Base-by-base conservation (phyloP, 108 stramenopile species). In the Cyclotella choctawhatcheeana region DNA sequence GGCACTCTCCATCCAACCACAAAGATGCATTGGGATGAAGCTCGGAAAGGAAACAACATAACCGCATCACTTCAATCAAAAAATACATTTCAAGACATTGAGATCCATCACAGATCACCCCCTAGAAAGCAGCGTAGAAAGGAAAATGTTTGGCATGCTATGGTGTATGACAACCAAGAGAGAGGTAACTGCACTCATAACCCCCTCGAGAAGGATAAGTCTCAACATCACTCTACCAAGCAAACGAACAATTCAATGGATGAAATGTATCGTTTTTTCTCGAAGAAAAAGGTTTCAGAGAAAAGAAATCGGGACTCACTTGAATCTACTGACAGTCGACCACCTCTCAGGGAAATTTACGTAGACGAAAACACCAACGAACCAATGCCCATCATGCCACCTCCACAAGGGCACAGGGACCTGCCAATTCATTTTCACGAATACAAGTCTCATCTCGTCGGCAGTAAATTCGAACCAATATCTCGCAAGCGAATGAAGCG, bases 361-460 rank as follows among this genome's bases (percentile, higher is more conserved):
- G 50, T 73, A 8, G 71, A 48, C 24, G 69, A 45, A 37, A 50
- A 76, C 33, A 31, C 30, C 6, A 44, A 32, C 21, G 21, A 44
- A 20, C 20, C 13, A 2, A 24, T 6, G 27, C 13, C 35, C 1
- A 22, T 20, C 59, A 1, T 43, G 5, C 35, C 59, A 20, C 21
- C 59, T 37, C 63, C 69, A 59, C 6, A 45, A 37, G 22, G 63
- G 30, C 80, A 81, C 80, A 76, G 48, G 61, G 75, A 76, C 21
- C 44, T 82, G 5, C 81, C 81, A 6, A 74, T 82, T 21, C 81
- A 82, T 40, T 79, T 82, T 29, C 65, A 76, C 27, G 81, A 82
- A 13, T 82, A 82, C 44, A 55, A 53, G 17, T 76, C 81, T 5
- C 55, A 26, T 7, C 62, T 82, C 14, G 81, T 82, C 14, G 77